Conservation (phyloP, 805 yeast genomes). For the Ogataea paradorogensis region DNA sequence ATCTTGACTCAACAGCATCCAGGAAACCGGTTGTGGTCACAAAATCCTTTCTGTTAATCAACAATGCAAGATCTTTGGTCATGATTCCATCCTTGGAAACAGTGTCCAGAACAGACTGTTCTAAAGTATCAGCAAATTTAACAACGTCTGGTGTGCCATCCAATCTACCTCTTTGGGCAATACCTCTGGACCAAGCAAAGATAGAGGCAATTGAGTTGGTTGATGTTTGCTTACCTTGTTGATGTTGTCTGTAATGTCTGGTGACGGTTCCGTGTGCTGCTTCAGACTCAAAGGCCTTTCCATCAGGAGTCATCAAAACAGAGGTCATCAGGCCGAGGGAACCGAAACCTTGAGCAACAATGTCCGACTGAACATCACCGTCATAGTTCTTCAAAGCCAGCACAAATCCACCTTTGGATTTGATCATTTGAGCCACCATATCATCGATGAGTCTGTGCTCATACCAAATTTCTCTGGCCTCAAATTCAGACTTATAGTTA, state of each 20-base stretch:
- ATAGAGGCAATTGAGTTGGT: conserved; percentile 84
- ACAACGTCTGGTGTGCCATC: conserved; percentile 71
- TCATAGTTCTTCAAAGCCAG: conserved; percentile 82
- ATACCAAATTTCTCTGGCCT: conserved; percentile 60
- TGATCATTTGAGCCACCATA: conserved; percentile 87
- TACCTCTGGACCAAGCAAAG: conserved; percentile 85
- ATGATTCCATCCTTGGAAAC: conserved; percentile 72
- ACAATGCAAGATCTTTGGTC: conserved; percentile 78
- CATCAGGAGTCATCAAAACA: conserved; percentile 78
- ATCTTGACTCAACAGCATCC: conserved; percentile 63
- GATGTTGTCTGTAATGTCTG: conserved; percentile 80
- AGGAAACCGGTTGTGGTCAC: conserved; percentile 76
- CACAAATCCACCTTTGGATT: conserved; percentile 78
- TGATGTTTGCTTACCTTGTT: conserved; percentile 78
- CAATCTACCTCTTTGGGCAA: conserved; percentile 75
- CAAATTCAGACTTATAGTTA: conserved; percentile 55
- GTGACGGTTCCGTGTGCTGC: conserved; percentile 90
- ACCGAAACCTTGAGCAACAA: conserved; percentile 85
- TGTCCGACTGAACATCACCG: conserved; percentile 84
- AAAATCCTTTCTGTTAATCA: conserved; percentile 57
- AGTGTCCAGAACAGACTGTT: conserved; percentile 66
- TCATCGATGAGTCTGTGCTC: conserved; percentile 84
- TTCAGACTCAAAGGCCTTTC: conserved; percentile 80
- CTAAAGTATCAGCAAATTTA: conserved; percentile 61
- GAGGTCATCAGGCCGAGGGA: conserved; percentile 85